Percentiles rank a stretch among this genome's conserved stretches.
These are phyloP conservation scores for Phytophthora pseudosyringae DNA, from an alignment of 352 stramenopile genomes.

Conservation along the genomic window DNA sequence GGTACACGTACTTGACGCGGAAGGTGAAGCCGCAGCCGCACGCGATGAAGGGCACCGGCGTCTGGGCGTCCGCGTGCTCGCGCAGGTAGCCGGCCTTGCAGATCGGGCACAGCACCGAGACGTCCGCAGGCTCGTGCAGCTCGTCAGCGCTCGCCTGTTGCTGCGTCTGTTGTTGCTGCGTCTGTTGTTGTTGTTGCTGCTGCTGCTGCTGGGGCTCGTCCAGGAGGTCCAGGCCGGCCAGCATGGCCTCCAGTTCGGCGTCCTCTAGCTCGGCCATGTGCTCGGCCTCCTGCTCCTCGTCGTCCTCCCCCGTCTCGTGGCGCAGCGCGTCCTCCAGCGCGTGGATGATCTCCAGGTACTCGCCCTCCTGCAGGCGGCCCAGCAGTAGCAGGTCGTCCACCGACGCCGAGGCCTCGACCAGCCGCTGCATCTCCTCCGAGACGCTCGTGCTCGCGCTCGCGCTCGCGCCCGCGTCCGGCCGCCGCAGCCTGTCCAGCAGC, in stretches of 20 bases:
- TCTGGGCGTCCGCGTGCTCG: conserved; percentile 21
- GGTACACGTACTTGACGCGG: conserved; percentile 49
- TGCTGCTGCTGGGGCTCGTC: conserved; percentile 17
- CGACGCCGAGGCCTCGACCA: conserved; percentile 50
- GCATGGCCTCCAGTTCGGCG: conserved; percentile 71
- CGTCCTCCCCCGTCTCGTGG: conserved; percentile 48
- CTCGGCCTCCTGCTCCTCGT: conserved; percentile 48
- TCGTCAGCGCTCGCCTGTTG: background rate
- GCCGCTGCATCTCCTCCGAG: conserved; percentile 64
- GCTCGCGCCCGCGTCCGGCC: conserved; percentile 49
- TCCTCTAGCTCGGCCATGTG: conserved; percentile 78
- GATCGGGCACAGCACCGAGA: conserved; percentile 46
- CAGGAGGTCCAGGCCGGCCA: conserved; percentile 60
- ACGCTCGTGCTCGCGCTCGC: conserved; percentile 56
- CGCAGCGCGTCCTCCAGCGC: conserved; percentile 72
- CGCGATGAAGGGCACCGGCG: conserved; percentile 32
- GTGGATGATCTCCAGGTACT: conserved; percentile 82
- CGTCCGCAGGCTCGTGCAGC: background rate
- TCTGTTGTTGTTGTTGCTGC: background rate
- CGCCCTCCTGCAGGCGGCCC: conserved; percentile 65
- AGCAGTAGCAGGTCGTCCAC: conserved; percentile 71
- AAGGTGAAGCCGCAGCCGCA: conserved; percentile 68
- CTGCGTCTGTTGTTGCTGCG: background rate
- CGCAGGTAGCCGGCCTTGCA: conserved; percentile 51
- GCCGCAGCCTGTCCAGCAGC: conserved; percentile 70